Base-by-base conservation (phyloP, 805 yeast genomes). In the Clavispora phyllophila region DNA sequence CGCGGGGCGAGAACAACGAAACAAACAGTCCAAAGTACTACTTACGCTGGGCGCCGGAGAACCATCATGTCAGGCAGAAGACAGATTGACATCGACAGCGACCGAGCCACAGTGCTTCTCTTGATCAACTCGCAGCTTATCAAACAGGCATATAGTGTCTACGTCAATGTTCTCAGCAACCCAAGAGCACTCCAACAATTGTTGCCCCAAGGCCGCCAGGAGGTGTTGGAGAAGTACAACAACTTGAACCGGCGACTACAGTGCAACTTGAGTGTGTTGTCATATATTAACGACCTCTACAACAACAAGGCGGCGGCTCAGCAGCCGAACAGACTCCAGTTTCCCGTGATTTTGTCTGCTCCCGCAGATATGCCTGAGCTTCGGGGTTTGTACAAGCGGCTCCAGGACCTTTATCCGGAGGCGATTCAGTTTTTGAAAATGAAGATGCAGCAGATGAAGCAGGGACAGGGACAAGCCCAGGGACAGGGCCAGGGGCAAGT, bases 361-460 rank as follows among this genome's bases (percentile, higher is more conserved):
- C 82, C 82, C 7, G 70, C 70, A 3, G 81, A 76, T 36, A 65
- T 76, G 62, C 80, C 81, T 0, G 82, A 76, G 49, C 61, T 78
- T 34, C 61, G 62, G 39, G 72, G 67, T 29, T 65, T 72, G 32
- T 78, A 78, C 55, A 63, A 64, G n/a, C 62, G 66, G 38, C 58
- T 73, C 22, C 75, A 72, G 50, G 72, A 71, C 40, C 53, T 78
- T 28, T 78, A 77, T 47, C 81, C 81, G 0, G 82, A 78, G 45
- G 79, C 79, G 1, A 56, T 71, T n/a, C 73, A 66, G 42, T 64
- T 60, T 37, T 54, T 70, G 41, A 71, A 61, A 46, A 53, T 50
- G 55, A 39, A 58, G 56, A 57, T 68, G 37, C 65, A 63, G 35
- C 70, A 66, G 44, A 59, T 68, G 65, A 61, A 62, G 34, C 61